Evolutionary conservation across 1,139 yeast species (phyloP).

Genomic region (Schwanniomyces etchellsii): DNA sequence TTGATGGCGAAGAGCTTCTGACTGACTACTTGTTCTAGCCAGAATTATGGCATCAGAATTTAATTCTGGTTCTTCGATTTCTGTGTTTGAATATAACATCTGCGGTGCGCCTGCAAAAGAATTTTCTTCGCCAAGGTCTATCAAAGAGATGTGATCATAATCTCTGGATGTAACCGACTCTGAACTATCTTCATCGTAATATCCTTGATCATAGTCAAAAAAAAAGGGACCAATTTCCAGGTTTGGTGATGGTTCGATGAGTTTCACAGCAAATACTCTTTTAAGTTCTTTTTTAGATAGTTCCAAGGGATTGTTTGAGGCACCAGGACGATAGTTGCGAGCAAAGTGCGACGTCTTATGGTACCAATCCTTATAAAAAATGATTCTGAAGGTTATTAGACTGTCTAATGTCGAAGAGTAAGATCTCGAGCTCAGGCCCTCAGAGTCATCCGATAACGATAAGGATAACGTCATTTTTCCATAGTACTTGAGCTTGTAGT

Average conservation of each 20-base stretch:
- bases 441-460: constrained; percentile 7
- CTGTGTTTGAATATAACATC: too few relatives aligned
- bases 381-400: constrained; percentile 19
- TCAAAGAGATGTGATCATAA: background rate
- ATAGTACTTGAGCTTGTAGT: background rate
- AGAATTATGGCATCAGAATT: too few relatives aligned
- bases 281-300: background rate
- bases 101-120: background rate
- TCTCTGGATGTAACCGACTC: background rate
- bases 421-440: constrained; percentile 3
- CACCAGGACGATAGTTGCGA: background rate
- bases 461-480: constrained; percentile 19
- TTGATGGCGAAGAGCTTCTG: too few relatives aligned
- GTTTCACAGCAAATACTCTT: background rate
- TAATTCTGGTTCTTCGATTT: too few relatives aligned
- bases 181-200: background rate
- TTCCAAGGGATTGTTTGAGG: background rate
- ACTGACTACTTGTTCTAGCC: too few relatives aligned
- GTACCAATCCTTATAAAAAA: constrained; percentile 36
- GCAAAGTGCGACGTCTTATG: constrained; percentile 22
- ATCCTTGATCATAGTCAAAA: background rate
- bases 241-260: background rate
- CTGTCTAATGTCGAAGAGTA: constrained; percentile 10
- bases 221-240: background rate
- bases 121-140: background rate